Conservation (phyloP, 441 rosid species). For the Erodium texanum region DNA sequence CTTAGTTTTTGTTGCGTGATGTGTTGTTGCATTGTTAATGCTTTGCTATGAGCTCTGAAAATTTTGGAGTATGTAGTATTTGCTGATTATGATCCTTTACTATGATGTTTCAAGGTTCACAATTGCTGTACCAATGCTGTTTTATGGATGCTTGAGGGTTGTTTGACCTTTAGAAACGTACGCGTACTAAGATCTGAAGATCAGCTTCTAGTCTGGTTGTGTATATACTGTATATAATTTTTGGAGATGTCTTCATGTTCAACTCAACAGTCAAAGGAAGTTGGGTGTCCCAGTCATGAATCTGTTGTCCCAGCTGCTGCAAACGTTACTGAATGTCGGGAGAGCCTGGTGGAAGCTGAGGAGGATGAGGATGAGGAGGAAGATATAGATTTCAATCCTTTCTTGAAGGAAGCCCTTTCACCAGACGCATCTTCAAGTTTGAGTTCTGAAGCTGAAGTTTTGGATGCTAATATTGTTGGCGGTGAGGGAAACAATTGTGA, state of each 20-base stretch:
- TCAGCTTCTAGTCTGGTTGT: not conserved
- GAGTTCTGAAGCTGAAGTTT: slow-evolving; percentile 65
- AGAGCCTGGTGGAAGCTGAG: slow-evolving; percentile 20
- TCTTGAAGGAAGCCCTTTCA: slow-evolving; percentile 58
- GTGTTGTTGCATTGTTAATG: not conserved
- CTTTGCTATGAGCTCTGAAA: not conserved
- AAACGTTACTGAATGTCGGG: slow-evolving; percentile 9
- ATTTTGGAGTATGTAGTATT: not conserved
- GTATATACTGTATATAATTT: not conserved
- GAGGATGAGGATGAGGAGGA: slow-evolving; percentile 54
- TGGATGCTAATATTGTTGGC: slow-evolving; percentile 27
- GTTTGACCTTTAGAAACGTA: not conserved
- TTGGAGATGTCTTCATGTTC: slow-evolving; percentile 11
- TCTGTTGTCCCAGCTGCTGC: slow-evolving; percentile 8
- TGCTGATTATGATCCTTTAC: not conserved
- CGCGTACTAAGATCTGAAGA: not conserved
- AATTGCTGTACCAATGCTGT: not conserved
- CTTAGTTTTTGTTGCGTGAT: not conserved
- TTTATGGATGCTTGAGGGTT: slow-evolving; percentile 1
- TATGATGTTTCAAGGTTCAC: slow-evolving; percentile 5
- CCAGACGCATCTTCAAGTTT: slow-evolving; percentile 81
- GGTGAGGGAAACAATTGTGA: slow-evolving; percentile 17
- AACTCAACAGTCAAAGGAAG: slow-evolving; percentile 20
- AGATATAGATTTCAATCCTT: slow-evolving; percentile 77
- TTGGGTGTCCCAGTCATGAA: slow-evolving; percentile 16